Conservation (phyloP, 2,329 filamentous ascomycete species). For the Simplicillium sp. region DNA sequence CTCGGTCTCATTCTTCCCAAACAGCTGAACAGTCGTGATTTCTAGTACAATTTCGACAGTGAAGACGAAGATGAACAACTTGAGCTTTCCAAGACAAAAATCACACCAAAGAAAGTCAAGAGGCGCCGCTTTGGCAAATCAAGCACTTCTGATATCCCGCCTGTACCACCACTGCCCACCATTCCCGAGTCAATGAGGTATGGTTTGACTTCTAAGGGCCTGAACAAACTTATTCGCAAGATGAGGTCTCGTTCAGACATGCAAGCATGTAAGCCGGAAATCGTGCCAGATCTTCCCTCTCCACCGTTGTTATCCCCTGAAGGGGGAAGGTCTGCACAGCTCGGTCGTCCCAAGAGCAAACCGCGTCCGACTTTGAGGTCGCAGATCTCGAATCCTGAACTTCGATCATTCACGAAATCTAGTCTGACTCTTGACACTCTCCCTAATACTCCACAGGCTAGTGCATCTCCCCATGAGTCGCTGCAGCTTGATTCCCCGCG, state of each 20-base stretch:
- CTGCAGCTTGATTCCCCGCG: too few species aligned
- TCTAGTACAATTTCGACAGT: slow-evolving; percentile 28
- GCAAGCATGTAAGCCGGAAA: background rate
- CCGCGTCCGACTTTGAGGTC: slow-evolving; percentile 10
- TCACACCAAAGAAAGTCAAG: slow-evolving; percentile 4
- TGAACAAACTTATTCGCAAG: slow-evolving; percentile 17
- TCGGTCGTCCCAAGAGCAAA: background rate
- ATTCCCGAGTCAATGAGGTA: slow-evolving; percentile 19
- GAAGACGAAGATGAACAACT: slow-evolving; percentile 16
- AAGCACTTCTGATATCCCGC: slow-evolving; percentile 11
- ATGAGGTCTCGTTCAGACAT: slow-evolving; percentile 14
- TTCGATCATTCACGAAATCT: background rate
- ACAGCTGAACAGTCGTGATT: slow-evolving; percentile 20
- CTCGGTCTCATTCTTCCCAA: slow-evolving; percentile 24
- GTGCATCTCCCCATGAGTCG: too few species aligned
- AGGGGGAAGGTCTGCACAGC: background rate
- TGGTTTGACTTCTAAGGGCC: slow-evolving; percentile 13
- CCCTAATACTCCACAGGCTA: too few species aligned
- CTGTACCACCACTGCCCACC: slow-evolving; percentile 18
- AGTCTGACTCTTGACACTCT: too few species aligned
- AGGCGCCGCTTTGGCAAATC: slow-evolving; percentile 1
- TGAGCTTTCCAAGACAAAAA: slow-evolving; percentile 5
- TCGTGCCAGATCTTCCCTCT: background rate
- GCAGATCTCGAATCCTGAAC: slow-evolving; percentile 15
- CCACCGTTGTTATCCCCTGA: slow-evolving; percentile 3